Evolutionary conservation across 2,329 filamentous ascomycete species (phyloP).

Genomic region (Hortaea werneckii): DNA sequence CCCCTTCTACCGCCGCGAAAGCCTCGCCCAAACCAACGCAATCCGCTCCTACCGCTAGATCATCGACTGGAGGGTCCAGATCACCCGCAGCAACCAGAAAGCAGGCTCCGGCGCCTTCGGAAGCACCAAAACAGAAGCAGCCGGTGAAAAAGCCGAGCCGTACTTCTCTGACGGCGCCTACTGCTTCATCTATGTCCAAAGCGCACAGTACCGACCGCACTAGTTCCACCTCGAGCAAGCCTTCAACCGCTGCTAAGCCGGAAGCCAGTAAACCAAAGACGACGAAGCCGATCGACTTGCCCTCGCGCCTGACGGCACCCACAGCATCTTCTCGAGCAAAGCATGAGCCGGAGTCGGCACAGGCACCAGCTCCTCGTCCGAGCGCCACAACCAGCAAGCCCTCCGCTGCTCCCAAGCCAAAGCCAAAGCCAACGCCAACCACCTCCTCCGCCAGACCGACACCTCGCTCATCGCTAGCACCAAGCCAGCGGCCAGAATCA

Average conservation of each 20-base stretch:
- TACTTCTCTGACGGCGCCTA: conserved; percentile 25
- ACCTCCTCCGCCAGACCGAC: conserved; percentile 21
- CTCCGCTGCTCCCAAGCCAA: conserved; percentile 21
- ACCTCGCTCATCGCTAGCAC: conserved; percentile 27
- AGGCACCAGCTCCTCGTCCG: conserved; percentile 7
- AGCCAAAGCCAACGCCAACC: conserved; percentile 21
- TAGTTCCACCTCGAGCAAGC: conserved; percentile 8
- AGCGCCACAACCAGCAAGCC: conserved; percentile 12
- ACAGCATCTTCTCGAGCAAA: conserved; percentile 62
- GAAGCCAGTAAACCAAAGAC: conserved; percentile 51
- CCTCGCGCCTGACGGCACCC: conserved; percentile 57
- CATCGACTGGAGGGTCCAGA: conserved; percentile 11
- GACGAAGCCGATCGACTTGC: conserved; percentile 57
- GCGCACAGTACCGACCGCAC: conserved; percentile 13
- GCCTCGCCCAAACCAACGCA: conserved; percentile 7
- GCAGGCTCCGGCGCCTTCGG: conserved; percentile 8
- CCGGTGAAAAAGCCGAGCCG: conserved; percentile 22
- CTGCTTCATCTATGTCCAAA: conserved; percentile 23
- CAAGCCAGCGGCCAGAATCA: conserved; percentile 34
- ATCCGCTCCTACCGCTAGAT: conserved; percentile 6
- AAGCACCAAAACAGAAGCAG: conserved; percentile 4
- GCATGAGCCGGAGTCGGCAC: conserved; percentile 27
- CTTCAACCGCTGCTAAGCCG: conserved; percentile 6
- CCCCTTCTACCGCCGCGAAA: conserved; percentile 10
- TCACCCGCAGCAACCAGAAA: conserved; percentile 9